phyloP scores from a whole-genome alignment of 345 rosid genomes.

The Salix viminalis region DNA sequence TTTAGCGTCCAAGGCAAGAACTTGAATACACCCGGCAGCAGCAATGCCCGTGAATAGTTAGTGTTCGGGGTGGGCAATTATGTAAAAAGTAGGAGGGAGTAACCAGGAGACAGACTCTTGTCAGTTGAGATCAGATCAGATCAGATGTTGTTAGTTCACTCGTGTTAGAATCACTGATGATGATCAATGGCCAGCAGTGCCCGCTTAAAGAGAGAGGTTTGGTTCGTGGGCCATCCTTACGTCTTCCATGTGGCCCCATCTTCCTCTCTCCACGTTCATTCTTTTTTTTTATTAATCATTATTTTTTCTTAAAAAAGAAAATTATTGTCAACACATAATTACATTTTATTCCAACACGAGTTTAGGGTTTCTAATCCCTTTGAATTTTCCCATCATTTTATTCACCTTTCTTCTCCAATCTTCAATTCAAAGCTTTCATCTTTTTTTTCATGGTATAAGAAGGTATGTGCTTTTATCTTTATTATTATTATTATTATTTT shows the following conservation, averaged over 20 bases:
- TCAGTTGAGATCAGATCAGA: neutral
- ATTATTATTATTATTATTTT: neutral
- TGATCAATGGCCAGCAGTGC: slow-evolving; percentile 17
- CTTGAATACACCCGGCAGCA: no score
- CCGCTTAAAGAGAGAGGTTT: neutral
- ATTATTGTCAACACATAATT: neutral
- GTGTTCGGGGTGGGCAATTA: no score
- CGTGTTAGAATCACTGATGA: neutral
- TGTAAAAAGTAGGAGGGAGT: neutral
- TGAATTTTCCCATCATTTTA: slow-evolving; percentile 15
- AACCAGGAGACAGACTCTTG: neutral
- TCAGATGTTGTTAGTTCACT: neutral
- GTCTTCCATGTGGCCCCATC: slow-evolving; percentile 17
- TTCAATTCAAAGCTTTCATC: slow-evolving; percentile 26
- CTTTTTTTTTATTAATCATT: neutral
- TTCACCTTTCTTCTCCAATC: neutral
- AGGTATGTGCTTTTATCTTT: slow-evolving; percentile 34
- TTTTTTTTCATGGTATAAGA: slow-evolving; percentile 17
- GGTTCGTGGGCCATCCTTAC: neutral
- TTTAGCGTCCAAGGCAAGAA: no score
- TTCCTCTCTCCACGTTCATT: neutral
- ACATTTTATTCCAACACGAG: neutral
- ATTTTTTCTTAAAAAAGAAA: neutral
- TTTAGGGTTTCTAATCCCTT: slow-evolving; percentile 42
- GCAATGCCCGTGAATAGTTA: no score